Conservation (phyloP, 331 rosid genomes). For the Cydonia oblonga region DNA sequence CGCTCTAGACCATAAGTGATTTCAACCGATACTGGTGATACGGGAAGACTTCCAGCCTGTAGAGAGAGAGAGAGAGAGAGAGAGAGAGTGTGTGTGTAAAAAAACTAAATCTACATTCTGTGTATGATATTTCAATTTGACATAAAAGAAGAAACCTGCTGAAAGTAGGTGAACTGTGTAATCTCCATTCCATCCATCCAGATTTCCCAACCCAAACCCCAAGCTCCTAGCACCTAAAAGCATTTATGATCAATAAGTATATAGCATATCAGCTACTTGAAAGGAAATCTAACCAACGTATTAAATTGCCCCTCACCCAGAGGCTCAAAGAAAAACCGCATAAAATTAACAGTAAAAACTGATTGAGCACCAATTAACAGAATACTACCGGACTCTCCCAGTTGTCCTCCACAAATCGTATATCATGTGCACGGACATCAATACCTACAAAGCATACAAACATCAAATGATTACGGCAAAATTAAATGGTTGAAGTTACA, state of each 20-base stretch:
- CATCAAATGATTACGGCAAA: slow-evolving; percentile 14
- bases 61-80: slow-evolving; percentile 12
- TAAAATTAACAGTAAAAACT: not conserved
- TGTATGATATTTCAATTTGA: not conserved
- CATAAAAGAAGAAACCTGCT: slow-evolving; percentile 53
- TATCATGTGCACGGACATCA: slow-evolving; percentile 78
- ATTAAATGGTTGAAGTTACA: slow-evolving; percentile 5
- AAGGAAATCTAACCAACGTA: not conserved
- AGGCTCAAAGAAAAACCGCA: not conserved
- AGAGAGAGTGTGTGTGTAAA: slow-evolving; percentile 7
- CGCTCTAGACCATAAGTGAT: slow-evolving; percentile 96
- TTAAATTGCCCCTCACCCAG: slow-evolving; percentile 13
- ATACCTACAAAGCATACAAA: slow-evolving; percentile 48
- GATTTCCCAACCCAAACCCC: slow-evolving; percentile 99
- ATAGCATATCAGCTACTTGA: not conserved
- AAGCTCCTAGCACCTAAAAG: slow-evolving; percentile 89
- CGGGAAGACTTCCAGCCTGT: slow-evolving; percentile 86
- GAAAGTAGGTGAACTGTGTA: slow-evolving; percentile 92
- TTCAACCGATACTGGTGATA: slow-evolving; percentile 88
- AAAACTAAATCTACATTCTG: not conserved
- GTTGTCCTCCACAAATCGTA: slow-evolving; percentile 95
- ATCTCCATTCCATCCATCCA: slow-evolving; percentile 99
- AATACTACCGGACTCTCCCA: slow-evolving; percentile 98
- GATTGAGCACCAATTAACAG: slow-evolving; percentile 6
- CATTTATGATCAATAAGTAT: slow-evolving; percentile 4